phyloP scores from a whole-genome alignment of 495 filamentous ascomycete species.

The Penicillium alfredii region DNA sequence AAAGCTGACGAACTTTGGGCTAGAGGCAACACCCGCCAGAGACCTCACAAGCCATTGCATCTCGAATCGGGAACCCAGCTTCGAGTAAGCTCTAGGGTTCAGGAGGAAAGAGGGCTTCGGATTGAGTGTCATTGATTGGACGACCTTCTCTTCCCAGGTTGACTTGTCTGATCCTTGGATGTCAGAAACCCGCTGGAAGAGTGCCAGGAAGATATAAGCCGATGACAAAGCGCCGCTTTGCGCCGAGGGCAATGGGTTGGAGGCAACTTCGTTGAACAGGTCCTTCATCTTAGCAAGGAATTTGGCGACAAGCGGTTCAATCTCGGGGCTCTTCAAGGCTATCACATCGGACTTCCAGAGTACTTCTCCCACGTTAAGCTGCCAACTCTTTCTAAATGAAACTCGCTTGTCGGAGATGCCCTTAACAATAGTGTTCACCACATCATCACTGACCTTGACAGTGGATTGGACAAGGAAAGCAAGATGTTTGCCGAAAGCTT shows the following conservation, averaged over 20 bases:
- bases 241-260: constrained; percentile 68
- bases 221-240: constrained; percentile 71
- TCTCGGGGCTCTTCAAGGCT: constrained; percentile 39
- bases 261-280: constrained; percentile 64
- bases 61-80: constrained; percentile 65
- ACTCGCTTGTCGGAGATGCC: constrained; percentile 79
- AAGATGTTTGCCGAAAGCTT: constrained; percentile 59
- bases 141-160: constrained; percentile 46
- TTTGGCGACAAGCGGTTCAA: constrained; percentile 38
- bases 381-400: constrained; percentile 74
- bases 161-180: constrained; percentile 28
- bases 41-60: constrained; percentile 68
- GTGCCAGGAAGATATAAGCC: constrained; percentile 65
- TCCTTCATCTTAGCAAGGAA: constrained; percentile 63
- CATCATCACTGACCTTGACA: constrained; percentile 52
- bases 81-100: constrained; percentile 76
- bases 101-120: constrained; percentile 82
- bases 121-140: constrained; percentile 55
- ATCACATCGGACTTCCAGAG: constrained; percentile 53
- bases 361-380: constrained; percentile 64
- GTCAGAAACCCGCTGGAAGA: constrained; percentile 37
- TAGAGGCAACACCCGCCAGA: constrained; percentile 53
- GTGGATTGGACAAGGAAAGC: constrained; percentile 51
- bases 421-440: constrained; percentile 67
- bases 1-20: constrained; percentile 27